Percentiles rank a stretch among this genome's conserved stretches.
These are phyloP conservation scores for Aspergillus tubingensis DNA, from an alignment of 2,329 filamentous ascomycete species.

Conservation along the genomic window DNA sequence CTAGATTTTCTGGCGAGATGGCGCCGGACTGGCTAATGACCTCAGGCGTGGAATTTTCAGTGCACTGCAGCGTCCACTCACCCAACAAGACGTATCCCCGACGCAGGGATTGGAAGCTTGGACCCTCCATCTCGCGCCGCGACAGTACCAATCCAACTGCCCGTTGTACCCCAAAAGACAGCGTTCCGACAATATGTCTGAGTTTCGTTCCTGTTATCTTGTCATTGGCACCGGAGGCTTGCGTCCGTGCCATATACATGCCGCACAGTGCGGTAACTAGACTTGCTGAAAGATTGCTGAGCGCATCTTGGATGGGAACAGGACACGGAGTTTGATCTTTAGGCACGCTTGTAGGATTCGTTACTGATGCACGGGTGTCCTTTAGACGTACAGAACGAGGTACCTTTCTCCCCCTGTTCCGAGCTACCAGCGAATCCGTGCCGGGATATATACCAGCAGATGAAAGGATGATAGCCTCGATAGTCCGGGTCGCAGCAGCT, in stretches of 20 bases:
- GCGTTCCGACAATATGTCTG: conserved; percentile 25
- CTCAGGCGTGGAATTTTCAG: conserved; percentile 15
- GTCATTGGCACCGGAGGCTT: conserved; percentile 17
- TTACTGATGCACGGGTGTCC: conserved; percentile 23
- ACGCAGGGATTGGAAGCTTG: conserved; percentile 30
- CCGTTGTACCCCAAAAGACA: conserved; percentile 28
- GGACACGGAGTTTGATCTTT: conserved; percentile 28
- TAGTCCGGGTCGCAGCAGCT: conserved; percentile 32
- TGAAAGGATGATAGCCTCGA: conserved; percentile 37
- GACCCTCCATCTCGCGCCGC: conserved; percentile 8
- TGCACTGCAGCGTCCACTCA: conserved; percentile 20
- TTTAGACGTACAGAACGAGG: conserved; percentile 5
- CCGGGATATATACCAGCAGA: conserved; percentile 24
- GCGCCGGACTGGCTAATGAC: background rate
- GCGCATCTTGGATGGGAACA: conserved; percentile 37
- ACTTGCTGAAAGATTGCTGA: conserved; percentile 40
- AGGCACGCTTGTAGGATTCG: conserved; percentile 3
- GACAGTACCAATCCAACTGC: conserved; percentile 21
- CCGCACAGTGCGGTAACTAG: conserved; percentile 39
- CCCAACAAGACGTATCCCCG: conserved; percentile 38
- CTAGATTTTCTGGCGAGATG: conserved; percentile 25
- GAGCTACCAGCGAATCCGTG: background rate
- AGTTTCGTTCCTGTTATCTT: conserved; percentile 25
- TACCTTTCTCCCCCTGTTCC: background rate
- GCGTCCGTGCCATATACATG: conserved; percentile 39